Evolutionary conservation across 768 basidiomycete genomes (phyloP), one percentile per base, ranked within the genome.

Genomic region (Mycena venus): DNA sequence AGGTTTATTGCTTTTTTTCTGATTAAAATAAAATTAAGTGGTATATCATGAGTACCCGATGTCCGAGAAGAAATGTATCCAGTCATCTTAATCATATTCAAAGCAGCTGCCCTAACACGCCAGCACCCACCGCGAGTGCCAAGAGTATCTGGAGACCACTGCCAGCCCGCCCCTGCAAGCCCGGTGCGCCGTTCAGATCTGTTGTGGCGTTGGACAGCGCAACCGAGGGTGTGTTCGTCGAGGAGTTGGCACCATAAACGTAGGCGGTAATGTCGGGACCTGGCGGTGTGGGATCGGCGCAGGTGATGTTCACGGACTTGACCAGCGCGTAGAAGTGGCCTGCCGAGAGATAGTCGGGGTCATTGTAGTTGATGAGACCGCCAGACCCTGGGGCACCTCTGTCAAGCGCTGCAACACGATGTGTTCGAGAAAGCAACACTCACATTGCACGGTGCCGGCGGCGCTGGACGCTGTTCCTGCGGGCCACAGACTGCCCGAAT

Each of bases 321-420:
- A 93, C 85, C 74, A 90, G 84, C 9, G 91, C 89, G 76, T 92
- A 93, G 82, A 94, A 95, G 80, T 95, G 92, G 55, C 94, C 91
- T 23, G 94, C 91, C 17, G 92, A 80, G 62, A 83, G 70, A 82
- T 95, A 96, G 82, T 96, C 95, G 36, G 94, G 90, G 80, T 96
- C 91, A 23, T 85, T 78, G 93, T 93, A 97, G 85, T 95, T 85
- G 83, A 96, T 95, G 90, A 94, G 88, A 51, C 92, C 87, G 51
- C 75, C 75, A 4, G 75, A 60, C 75, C 75, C 71, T 76, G 61
- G n/a, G 14, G 21, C 1, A 4, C 8, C 3, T 40, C 36, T 40
- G 11, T 69, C 21, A 63, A 25, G 19, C n/a, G 2, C 17, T 34
- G 62, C 4, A 2, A 25, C 32, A 12, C 14, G 55, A 47, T 6